These are phyloP conservation scores for Wallacemonas sp. DNA, from an alignment of 208 protist genomes.

Conservation along the genomic window DNA sequence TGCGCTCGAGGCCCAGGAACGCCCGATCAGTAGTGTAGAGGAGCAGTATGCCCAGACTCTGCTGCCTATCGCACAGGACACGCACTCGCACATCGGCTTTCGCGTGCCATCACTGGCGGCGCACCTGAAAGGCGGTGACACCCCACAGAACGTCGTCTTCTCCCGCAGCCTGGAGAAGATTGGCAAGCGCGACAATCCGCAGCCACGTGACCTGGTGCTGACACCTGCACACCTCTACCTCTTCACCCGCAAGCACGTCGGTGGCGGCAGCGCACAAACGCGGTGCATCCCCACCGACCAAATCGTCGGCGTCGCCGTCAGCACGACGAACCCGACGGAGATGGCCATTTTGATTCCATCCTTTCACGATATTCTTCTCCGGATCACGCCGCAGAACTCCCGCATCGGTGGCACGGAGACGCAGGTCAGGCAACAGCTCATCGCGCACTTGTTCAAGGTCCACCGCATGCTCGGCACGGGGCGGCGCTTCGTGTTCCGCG, in stretches of 20 bases:
- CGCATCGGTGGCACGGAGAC: constrained; percentile 22
- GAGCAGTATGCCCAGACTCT: constrained; percentile 20
- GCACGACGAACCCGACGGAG: constrained; percentile 32
- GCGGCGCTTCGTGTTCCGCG: constrained; percentile 45
- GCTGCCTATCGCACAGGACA: constrained; percentile 26
- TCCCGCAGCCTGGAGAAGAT: constrained; percentile 60
- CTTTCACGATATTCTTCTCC: constrained; percentile 68
- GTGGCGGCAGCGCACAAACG: constrained; percentile 13
- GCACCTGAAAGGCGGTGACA: constrained; percentile 46
- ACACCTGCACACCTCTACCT: constrained; percentile 54
- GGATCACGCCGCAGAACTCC: constrained; percentile 34
- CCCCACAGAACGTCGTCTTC: constrained; percentile 44
- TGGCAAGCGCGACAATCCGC: constrained; percentile 45
- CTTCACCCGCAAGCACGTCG: constrained; percentile 33
- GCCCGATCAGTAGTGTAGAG: background rate
- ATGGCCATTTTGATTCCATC: constrained; percentile 54
- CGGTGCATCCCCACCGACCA: constrained; percentile 42
- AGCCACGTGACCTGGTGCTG: constrained; percentile 53
- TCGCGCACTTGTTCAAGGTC: constrained; percentile 59
- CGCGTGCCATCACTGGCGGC: constrained; percentile 31
- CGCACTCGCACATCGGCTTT: constrained; percentile 50
- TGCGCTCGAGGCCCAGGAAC: too few relatives aligned
- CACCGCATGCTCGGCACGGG: constrained; percentile 27
- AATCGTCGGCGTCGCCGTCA: constrained; percentile 57
- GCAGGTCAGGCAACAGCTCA: constrained; percentile 57